Evolutionary conservation across 2,329 filamentous ascomycete genomes (phyloP).

Genomic region (Blumeria graminis): DNA sequence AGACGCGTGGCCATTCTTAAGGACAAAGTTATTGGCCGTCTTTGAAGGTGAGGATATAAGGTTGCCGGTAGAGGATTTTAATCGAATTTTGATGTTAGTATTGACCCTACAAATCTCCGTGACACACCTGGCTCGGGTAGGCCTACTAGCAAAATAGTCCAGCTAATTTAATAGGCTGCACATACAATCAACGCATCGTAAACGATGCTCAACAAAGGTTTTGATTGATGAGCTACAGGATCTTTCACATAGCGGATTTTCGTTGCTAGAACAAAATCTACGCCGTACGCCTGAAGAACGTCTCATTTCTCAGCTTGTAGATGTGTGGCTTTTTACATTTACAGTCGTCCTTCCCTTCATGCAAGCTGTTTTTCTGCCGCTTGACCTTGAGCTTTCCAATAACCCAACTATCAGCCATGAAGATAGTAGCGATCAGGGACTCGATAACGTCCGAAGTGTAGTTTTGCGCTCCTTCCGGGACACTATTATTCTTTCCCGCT

Average conservation of each 20-base stretch:
- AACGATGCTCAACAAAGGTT: constrained; percentile 36
- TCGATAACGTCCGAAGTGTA: constrained; percentile 41
- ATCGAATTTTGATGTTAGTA: constrained; percentile 40
- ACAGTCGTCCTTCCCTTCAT: constrained; percentile 79
- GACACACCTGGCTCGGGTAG: not conserved
- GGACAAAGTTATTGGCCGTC: constrained; percentile 49
- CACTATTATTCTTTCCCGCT: constrained; percentile 64
- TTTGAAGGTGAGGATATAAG: constrained; percentile 64
- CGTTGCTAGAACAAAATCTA: constrained; percentile 63
- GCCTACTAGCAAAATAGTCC: not conserved
- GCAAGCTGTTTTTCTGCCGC: constrained; percentile 77
- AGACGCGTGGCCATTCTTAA: constrained; percentile 63
- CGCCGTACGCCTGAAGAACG: constrained; percentile 59
- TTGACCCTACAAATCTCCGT: not conserved
- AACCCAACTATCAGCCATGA: constrained; percentile 38
- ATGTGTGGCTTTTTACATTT: constrained; percentile 86
- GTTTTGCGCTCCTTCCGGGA: constrained; percentile 78
- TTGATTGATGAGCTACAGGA: constrained; percentile 58
- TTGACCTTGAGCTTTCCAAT: constrained; percentile 84
- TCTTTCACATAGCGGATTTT: constrained; percentile 58
- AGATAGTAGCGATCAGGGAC: not conserved
- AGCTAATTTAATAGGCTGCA: constrained; percentile 26
- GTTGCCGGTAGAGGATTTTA: constrained; percentile 65
- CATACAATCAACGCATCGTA: constrained; percentile 53
- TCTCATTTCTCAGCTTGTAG: constrained; percentile 72